Base-by-base conservation (phyloP, 1,284 basidiomycete species). In the Mycena citricolor region DNA sequence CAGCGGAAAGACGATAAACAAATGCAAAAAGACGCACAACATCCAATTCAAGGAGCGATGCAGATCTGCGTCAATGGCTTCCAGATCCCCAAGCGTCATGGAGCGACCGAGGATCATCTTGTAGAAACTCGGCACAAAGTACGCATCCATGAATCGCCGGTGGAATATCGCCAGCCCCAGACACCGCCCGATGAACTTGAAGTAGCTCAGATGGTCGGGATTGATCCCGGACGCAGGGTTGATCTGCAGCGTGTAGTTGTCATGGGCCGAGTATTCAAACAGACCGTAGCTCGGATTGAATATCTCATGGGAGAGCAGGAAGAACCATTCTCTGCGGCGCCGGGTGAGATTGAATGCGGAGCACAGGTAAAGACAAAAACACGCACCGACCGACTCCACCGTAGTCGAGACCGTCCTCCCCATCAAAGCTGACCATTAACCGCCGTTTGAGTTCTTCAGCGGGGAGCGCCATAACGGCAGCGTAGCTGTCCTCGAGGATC, bases 251-350 rank as follows among this genome's bases (percentile, higher is more conserved):
- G 97, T 99, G 70, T 98, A 98, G 71, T 98, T 98, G 77, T 98
- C 97, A 67, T 97, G 94, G 10, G 97, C 90, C 1, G 95, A 98
- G 69, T 99, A 99, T 71, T 99, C 94, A 69, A 99, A 99, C 32
- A 99, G 74, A 57, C 97, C 97, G 68, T 99, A 99, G 71, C 95
- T 97, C n/a, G 94, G 94, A 67, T 95, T 92, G 76, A 95, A 94
- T 72, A 94, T 92, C 66, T 99, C 97, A 70, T 99, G 97, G 23
- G 94, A 97, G 42, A 99, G 79, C 44, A 99, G 72, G 90, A 99
- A 99, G 83, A 99, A 99, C 87, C 95, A 98, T 73, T 99, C 95
- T 74, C 94, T 92, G 61, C 13, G 36, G 39, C 11, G 31, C n/a
- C n/a, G n/a, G n/a, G n/a, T n/a, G n/a, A n/a, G 14, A 29, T 30